phyloP scores from a whole-genome alignment of 805 yeast species.

The Candida ulmi region DNA sequence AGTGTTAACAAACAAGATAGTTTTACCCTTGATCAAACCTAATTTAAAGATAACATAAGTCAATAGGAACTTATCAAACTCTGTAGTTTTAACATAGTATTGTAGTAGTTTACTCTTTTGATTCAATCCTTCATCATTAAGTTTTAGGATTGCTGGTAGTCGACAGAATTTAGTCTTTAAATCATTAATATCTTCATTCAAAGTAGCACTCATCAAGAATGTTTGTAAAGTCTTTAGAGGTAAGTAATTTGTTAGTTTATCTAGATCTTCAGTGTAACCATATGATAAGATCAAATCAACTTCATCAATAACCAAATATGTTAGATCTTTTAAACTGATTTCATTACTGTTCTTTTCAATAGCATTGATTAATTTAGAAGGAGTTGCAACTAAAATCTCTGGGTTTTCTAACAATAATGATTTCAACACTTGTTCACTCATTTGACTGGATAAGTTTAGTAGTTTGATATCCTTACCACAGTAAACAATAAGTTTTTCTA shows the following conservation, averaged over 20 bases:
- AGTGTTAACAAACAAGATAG: slow-evolving; percentile 84
- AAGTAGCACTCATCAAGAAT: slow-evolving; percentile 93
- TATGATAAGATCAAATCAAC: slow-evolving; percentile 87
- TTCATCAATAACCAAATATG: slow-evolving; percentile 84
- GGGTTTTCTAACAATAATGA: slow-evolving; percentile 72
- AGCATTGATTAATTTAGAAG: slow-evolving; percentile 61
- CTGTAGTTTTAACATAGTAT: slow-evolving; percentile 80
- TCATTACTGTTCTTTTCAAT: slow-evolving; percentile 42
- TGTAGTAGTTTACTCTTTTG: slow-evolving; percentile 62
- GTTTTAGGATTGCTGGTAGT: slow-evolving; percentile 71
- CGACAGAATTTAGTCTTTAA: slow-evolving; percentile 77
- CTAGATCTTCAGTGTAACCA: slow-evolving; percentile 85
- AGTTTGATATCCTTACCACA: slow-evolving; percentile 62
- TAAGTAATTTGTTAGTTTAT: slow-evolving; percentile 53
- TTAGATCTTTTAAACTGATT: slow-evolving; percentile 50
- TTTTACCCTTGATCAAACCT: slow-evolving; percentile 83
- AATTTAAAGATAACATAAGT: slow-evolving; percentile 90
- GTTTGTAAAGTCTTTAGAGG: slow-evolving; percentile 79
- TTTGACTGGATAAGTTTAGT: slow-evolving; percentile 58
- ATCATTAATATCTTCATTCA: slow-evolving; percentile 77
- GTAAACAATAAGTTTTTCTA: slow-evolving; percentile 61
- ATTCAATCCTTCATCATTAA: slow-evolving; percentile 62
- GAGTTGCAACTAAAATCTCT: slow-evolving; percentile 81
- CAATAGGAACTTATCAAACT: slow-evolving; percentile 85
- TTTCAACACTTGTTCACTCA: slow-evolving; percentile 64